These are phyloP conservation scores for Logfia minima DNA, from an alignment of 129 eudicot genomes.

Conservation along the genomic window DNA sequence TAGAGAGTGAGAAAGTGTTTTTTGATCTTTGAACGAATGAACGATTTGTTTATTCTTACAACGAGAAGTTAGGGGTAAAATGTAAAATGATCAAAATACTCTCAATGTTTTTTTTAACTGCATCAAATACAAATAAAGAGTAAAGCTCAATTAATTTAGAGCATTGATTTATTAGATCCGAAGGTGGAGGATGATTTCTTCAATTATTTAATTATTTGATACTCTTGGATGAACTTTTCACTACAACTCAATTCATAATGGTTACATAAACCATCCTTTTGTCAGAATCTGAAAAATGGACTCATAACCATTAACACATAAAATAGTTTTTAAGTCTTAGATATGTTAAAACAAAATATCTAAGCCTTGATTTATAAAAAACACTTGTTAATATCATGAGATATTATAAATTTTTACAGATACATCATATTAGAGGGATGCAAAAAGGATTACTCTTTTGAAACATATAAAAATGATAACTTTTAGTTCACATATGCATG, in stretches of 20 bases:
- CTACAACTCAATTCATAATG: background rate
- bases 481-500: constrained; percentile 26
- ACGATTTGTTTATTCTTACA: too few relatives aligned
- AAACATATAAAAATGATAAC: background rate
- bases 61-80: too few relatives aligned
- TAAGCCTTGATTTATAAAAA: background rate
- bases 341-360: background rate
- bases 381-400: background rate
- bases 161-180: too few relatives aligned
- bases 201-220: too few relatives aligned
- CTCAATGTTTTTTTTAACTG: too few relatives aligned
- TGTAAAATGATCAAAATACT: too few relatives aligned
- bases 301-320: background rate
- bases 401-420: background rate
- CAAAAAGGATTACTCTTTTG: background rate
- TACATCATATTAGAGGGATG: background rate
- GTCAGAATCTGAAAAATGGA: constrained; percentile 10
- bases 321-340: background rate
- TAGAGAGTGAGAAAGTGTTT: too few relatives aligned
- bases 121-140: too few relatives aligned
- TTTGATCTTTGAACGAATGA: too few relatives aligned
- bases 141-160: too few relatives aligned
- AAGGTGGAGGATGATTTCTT: too few relatives aligned
- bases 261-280: background rate
- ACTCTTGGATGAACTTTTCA: background rate